Conservation (phyloP, 495 filamentous ascomycete genomes). For the Penicillium coffeae region DNA sequence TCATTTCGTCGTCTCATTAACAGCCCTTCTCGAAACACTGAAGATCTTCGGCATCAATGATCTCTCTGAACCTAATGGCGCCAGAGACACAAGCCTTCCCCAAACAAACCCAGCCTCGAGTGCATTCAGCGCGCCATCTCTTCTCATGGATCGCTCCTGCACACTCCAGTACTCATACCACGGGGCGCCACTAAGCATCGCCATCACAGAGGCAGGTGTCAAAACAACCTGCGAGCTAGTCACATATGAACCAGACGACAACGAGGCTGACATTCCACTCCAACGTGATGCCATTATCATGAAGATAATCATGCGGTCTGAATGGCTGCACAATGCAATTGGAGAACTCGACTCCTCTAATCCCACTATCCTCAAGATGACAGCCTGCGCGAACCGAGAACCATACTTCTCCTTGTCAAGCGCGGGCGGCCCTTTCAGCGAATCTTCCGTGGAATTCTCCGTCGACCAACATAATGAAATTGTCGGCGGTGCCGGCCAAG, state of each 20-base stretch:
- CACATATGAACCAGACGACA: conserved; percentile 73
- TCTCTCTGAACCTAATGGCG: conserved; percentile 49
- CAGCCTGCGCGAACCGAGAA: conserved; percentile 53
- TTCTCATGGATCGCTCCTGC: conserved; percentile 79
- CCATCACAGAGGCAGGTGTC: conserved; percentile 78
- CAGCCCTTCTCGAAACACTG: conserved; percentile 85
- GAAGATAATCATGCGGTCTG: conserved; percentile 91
- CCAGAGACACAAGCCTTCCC: conserved; percentile 40
- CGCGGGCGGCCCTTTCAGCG: conserved; percentile 71
- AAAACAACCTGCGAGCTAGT: conserved; percentile 87
- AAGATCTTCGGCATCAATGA: conserved; percentile 89
- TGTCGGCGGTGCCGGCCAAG: conserved; percentile 6
- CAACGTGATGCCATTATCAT: conserved; percentile 72
- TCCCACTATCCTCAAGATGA: conserved; percentile 60
- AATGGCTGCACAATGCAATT: conserved; percentile 80
- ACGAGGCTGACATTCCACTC: conserved; percentile 73
- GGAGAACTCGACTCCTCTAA: conserved; percentile 72
- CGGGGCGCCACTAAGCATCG: conserved; percentile 74
- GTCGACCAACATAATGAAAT: conserved; percentile 54
- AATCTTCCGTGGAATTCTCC: conserved; percentile 78
- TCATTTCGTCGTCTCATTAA: conserved; percentile 78
- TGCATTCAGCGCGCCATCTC: conserved; percentile 69
- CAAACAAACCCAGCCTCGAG: conserved; percentile 47
- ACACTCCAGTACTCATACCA: conserved; percentile 67
- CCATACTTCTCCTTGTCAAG: conserved; percentile 71